Conservation (phyloP, 1,284 basidiomycete species). For the Sphagnurus paluster region DNA sequence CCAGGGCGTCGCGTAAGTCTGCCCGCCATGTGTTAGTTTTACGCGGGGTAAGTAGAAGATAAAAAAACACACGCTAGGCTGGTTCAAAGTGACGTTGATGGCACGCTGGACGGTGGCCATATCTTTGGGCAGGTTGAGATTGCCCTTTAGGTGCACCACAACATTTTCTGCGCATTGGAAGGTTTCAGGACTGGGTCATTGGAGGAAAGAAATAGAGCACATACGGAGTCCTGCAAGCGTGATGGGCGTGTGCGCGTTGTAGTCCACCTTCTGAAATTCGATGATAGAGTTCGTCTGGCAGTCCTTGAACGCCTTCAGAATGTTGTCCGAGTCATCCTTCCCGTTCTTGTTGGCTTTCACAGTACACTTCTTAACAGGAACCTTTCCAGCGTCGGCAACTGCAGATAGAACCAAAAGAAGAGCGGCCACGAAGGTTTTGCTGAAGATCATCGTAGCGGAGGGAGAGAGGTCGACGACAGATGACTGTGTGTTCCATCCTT, state of each 20-base stretch:
- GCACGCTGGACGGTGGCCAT: conserved; percentile 39
- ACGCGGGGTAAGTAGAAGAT: not conserved
- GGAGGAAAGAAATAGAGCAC: conserved; percentile 11
- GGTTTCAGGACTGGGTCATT: not conserved
- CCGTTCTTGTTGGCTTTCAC: conserved; percentile 26
- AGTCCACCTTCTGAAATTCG: conserved; percentile 39
- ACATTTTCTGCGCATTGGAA: conserved; percentile 35
- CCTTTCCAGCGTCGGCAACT: conserved; percentile 3
- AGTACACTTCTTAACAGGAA: conserved; percentile 16
- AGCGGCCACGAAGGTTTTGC: conserved; percentile 5
- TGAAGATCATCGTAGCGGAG: conserved; percentile 4
- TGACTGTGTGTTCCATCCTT: not conserved
- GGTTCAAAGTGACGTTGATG: conserved; percentile 34
- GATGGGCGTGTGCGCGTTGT: conserved; percentile 39
- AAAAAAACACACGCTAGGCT: conserved; percentile 27
- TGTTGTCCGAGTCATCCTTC: conserved; percentile 40
- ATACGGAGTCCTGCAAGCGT: conserved; percentile 33
- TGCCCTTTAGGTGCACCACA: conserved; percentile 45
- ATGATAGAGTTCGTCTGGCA: conserved; percentile 39
- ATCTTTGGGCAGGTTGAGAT: conserved; percentile 44
- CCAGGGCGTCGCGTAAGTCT: conserved; percentile 45
- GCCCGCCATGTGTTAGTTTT: not conserved
- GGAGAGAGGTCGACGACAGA: not conserved
- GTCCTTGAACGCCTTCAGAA: conserved; percentile 36
- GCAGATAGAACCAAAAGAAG: conserved; percentile 2